Conservation (phyloP, 768 basidiomycete genomes). For the Hydnum rufescens region DNA sequence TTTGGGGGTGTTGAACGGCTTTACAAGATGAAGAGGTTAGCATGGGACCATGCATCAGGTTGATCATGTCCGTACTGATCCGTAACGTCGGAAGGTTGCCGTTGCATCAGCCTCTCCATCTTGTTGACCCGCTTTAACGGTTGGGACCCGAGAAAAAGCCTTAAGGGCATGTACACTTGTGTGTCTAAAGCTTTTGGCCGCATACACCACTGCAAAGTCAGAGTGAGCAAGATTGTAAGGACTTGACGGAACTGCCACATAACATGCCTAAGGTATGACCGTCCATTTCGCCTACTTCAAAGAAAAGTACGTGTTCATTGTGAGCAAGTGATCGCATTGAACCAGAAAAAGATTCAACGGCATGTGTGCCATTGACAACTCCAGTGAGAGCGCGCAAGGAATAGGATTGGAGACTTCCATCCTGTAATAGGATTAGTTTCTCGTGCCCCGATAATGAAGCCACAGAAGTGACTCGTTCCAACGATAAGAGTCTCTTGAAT, state of each 20-base stretch:
- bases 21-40: neutral
- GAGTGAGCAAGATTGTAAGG: neutral
- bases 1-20: conserved; percentile 54
- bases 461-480: conserved; percentile 31
- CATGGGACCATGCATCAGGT: neutral
- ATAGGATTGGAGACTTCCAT: conserved; percentile 39
- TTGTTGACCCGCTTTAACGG: neutral
- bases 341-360: conserved; percentile 28
- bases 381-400: conserved; percentile 51
- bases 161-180: conserved; percentile 42
- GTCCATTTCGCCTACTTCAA: conserved; percentile 32
- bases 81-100: conserved; percentile 38
- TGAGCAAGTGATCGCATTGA: conserved; percentile 35
- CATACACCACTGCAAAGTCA: conserved; percentile 38
- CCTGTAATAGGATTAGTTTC: conserved; percentile 46
- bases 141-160: conserved; percentile 10
- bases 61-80: conserved; percentile 30
- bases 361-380: conserved; percentile 30
- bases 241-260: neutral
- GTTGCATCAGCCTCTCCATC: neutral
- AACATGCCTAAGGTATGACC: conserved; percentile 37
- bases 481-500: conserved; percentile 34
- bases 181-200: conserved; percentile 40
- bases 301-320: conserved; percentile 40
- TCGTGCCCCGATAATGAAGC: conserved; percentile 39